Conservation (phyloP, 768 basidiomycete genomes). For the Piloderma croceum region DNA sequence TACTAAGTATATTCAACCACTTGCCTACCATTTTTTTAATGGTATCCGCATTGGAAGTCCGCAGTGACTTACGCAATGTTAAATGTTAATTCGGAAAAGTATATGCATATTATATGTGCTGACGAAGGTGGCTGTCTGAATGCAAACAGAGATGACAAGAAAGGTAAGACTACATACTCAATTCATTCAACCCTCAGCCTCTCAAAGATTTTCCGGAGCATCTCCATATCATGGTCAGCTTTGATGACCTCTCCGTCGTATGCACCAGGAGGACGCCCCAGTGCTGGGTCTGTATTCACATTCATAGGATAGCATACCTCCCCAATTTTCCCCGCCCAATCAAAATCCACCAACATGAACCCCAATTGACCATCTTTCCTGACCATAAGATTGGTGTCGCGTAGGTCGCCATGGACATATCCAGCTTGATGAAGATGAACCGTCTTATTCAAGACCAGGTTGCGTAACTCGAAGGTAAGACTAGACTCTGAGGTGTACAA, state of each 20-base stretch:
- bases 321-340: conserved; percentile 23
- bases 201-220: too few species aligned
- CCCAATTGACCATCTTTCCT: conserved; percentile 3
- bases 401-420: conserved; percentile 30
- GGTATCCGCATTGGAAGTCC: too few species aligned
- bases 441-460: conserved; percentile 4
- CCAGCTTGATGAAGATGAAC: conserved; percentile 18
- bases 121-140: too few species aligned
- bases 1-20: too few species aligned
- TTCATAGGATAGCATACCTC: conserved; percentile 21
- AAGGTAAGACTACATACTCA: too few species aligned
- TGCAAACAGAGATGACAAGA: too few species aligned
- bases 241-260: conserved; percentile 13
- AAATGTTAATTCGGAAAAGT: too few species aligned
- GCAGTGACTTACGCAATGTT: too few species aligned
- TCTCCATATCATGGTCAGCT: conserved; percentile 20
- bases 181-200: too few species aligned
- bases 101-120: too few species aligned
- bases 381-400: conserved; percentile 26
- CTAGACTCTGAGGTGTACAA: conserved; percentile 5
- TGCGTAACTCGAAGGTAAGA: not conserved
- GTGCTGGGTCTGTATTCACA: conserved; percentile 15
- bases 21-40: too few species aligned
- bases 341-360: conserved; percentile 23
- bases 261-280: conserved; percentile 20